Evolutionary conservation across 2,329 filamentous ascomycete species (phyloP), one percentile per base, ranked within the genome.

Genomic region (Septoria linicola): DNA sequence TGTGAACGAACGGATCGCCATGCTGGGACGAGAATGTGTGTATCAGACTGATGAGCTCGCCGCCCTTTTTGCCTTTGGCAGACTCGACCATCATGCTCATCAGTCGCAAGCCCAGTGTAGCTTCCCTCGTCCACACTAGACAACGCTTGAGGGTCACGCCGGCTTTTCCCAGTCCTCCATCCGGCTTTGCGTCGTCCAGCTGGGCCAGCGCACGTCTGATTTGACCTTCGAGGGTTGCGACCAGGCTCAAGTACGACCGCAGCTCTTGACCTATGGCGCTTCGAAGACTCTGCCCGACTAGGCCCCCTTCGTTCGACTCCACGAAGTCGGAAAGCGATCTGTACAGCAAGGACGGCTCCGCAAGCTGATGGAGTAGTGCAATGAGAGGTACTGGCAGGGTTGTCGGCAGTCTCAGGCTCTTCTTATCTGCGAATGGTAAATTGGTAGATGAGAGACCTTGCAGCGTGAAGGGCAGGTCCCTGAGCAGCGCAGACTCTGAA

Each of bases 21-120:
- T 99, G 90, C 0, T 90, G 93, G 3, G 90, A 87, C 0, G 92
- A 93, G 68, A 96, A 96, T 35, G 83, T 84, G 71, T 99, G 93
- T 45, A 99, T 95, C 41, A 97, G 77, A 3, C 90, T 90, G 61
- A 99, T 95, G 20, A 99, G 77, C 70, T 96, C 88, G 3, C 95
- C 93, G 1, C 95, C 93, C 62, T 87, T 90, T 68, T 85, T 86
- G 73, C 81, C 86, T 61, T 85, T 86, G 1, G 92, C 89, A 67
- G 96, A 88, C 66, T 97, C 91, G 0, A 95, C 89, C 64, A 99
- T 96, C 51, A 96, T 71, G 63, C 89, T 95, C 87, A 99, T 91
- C 49, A 99, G 76, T 13, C 93, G 83, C 60, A 99, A 72, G 0
- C 91, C 93, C 85, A 97, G 95, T 1, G 93, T 99, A 5, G 93